Evolutionary conservation across 768 basidiomycete genomes (phyloP), one percentile per base, ranked within the genome.

Genomic region (Trametes maxima): DNA sequence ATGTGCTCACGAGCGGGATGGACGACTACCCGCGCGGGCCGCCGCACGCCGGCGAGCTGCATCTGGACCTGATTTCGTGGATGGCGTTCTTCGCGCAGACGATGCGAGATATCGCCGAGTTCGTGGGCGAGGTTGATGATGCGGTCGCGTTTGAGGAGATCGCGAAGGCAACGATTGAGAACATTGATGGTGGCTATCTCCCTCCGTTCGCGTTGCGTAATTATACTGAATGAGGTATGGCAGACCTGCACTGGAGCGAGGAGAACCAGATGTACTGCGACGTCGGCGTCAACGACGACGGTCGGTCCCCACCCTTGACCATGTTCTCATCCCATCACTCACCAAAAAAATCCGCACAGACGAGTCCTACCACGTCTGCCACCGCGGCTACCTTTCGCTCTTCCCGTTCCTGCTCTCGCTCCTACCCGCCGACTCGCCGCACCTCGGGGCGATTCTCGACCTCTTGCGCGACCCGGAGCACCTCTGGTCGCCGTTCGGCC

Each of bases 51-150:
- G 95, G 96, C 50, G 95, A 98, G 76, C 78, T 98, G 48, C 95
- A 98, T 73, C 73, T 98, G 60, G 95, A 98, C 74, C 75, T 98
- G 59, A 92, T 95, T 64, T 89, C 90, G 33, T 98, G 95, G 95
- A 93, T 98, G 87, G 95, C 85, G 3, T 97, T 94, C 79, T 98
- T 98, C 75, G 85, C 92, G 36, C 80, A 89, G 65, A 98, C 95
- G 28, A 98, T 98, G 95, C 83, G 80, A 54, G 90, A 90, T 48
- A 90, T 98, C 59, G 89, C 95, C 0, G 87, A 84, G 60, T 96
- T 90, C 71, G 78, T 96, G 16, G 94, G 90, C 1, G 90, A 96
- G 73, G 77, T 73, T n/a, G 93, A 95, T 35, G 95, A 98, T 69
- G 84, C 82, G 54, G 75, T 77, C n/a, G 88, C 88, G 28, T 98